These are phyloP conservation scores for Tulasnella sp. DNA, from an alignment of 768 basidiomycete genomes.

Conservation along the genomic window DNA sequence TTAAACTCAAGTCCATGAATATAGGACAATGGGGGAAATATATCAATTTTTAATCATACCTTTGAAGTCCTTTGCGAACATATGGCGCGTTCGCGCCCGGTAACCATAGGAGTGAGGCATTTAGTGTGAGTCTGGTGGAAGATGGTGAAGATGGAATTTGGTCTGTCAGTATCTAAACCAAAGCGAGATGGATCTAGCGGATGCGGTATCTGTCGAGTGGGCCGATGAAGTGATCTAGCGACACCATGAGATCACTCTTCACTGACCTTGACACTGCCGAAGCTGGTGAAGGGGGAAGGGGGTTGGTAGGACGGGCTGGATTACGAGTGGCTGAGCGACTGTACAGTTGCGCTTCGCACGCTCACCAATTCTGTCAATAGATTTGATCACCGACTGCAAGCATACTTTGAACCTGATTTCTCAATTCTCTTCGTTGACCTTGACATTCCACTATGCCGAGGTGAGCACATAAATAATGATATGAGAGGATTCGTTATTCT, in stretches of 20 bases:
- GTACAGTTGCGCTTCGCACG: constrained; percentile 44
- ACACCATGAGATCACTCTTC: no score
- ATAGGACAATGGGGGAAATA: neutral
- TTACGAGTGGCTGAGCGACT: constrained; percentile 38
- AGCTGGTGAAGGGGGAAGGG: constrained; percentile 32
- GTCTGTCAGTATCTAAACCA: neutral
- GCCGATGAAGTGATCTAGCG: no score
- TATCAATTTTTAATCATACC: no score
- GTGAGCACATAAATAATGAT: constrained; percentile 35
- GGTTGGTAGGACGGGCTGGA: constrained; percentile 33
- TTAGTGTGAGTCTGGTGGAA: constrained; percentile 18
- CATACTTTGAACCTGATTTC: no score
- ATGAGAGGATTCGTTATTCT: neutral
- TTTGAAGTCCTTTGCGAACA: constrained; percentile 99
- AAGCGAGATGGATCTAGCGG: no score
- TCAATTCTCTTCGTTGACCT: constrained; percentile 24
- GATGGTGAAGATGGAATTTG: neutral
- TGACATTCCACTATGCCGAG: constrained; percentile 54
- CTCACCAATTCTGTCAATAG: constrained; percentile 15
- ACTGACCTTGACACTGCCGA: constrained; percentile 18
- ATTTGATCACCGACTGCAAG: no score
- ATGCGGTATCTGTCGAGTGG: no score
- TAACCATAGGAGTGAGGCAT: constrained; percentile 99
- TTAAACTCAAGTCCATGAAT: no score
- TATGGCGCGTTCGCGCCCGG: constrained; percentile 99